Conservation (phyloP, 1,284 basidiomycete species). For the Anthracocystis panici-leucophaei region DNA sequence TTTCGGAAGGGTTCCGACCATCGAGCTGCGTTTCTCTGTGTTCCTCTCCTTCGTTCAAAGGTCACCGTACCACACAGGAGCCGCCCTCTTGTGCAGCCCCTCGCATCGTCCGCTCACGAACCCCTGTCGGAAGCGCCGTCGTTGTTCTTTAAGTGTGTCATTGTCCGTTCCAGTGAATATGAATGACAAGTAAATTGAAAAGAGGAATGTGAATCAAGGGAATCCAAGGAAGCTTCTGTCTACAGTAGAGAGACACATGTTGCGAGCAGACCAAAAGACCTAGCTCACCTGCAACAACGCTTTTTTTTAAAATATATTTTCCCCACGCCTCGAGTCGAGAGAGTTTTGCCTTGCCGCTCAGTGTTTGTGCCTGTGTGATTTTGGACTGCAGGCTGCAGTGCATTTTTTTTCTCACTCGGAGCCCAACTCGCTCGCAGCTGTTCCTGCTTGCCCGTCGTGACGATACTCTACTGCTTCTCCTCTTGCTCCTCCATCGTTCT, state of each 20-base stretch:
- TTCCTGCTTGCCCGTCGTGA: background rate
- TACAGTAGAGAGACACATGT: too few species aligned
- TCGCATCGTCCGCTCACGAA: background rate
- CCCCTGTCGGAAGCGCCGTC: too few species aligned
- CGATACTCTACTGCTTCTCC: background rate
- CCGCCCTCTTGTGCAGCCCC: conserved; percentile 3
- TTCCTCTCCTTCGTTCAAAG: background rate
- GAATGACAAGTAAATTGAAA: too few species aligned
- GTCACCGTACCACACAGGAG: background rate
- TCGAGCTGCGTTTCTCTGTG: conserved; percentile 16
- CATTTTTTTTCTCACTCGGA: too few species aligned
- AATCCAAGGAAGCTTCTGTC: too few species aligned
- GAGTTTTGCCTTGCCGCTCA: conserved; percentile 1
- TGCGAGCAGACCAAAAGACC: too few species aligned
- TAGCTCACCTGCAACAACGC: background rate
- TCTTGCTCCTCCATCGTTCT: conserved; percentile 2
- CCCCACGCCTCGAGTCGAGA: conserved; percentile 4
- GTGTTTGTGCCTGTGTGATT: background rate
- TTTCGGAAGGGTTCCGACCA: conserved; percentile 20
- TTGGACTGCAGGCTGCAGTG: conserved; percentile 3
- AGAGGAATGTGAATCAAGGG: too few species aligned
- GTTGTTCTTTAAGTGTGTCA: too few species aligned
- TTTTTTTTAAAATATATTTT: background rate
- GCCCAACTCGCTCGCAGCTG: conserved; percentile 10
- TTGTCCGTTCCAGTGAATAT: too few species aligned